Base-by-base conservation (phyloP, 768 basidiomycete genomes). In the Mycena chlorophos region DNA sequence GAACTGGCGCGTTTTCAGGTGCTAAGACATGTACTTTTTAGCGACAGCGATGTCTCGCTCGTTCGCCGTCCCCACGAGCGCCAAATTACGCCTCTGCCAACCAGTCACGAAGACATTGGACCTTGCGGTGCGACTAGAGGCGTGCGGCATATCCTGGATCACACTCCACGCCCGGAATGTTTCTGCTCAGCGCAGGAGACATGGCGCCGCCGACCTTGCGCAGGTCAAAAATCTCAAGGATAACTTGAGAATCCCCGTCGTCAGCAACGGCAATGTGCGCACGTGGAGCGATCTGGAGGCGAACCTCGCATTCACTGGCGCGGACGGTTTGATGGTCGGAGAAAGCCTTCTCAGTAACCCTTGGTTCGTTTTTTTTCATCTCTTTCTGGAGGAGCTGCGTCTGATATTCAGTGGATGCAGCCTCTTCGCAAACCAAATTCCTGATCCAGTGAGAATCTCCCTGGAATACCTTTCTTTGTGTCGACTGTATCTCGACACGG, bases 251-350 rank as follows among this genome's bases (percentile, higher is more conserved):
- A 68, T 89, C 4, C 86, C 85, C 8, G 80, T 90, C 49, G 71
- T 91, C 46, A 89, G 86, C 69, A 92, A 92, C 63, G 90, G 90
- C 12, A 91, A 91, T 64, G 89, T 91, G 17, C 79, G 83, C 28
- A 70, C 67, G 17, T 84, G 78, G 71, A 69, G 71, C 26, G 85
- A 92, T 66, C 66, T 91, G 13, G 66, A 69, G 56, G 65, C 66
- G 23, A 90, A 91, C 64, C 65, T 78, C 49, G 64, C 68, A 27
- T 73, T 72, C 43, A 89, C 88, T 3, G 74, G 78, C 16, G 87
- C 88, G 40, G 84, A 88, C 62, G 90, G 90, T 8, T 66, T 87
- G 52, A 92, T 92, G 90, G 87, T 91, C 1, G 90, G 87, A 8
- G 89, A 91, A 65, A 80, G 82, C n/a, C 69, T 91, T 29, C 73